Evolutionary conservation across 305 asterid genomes (phyloP), one percentile per base, ranked within the genome.

Genomic region (Vinca major): DNA sequence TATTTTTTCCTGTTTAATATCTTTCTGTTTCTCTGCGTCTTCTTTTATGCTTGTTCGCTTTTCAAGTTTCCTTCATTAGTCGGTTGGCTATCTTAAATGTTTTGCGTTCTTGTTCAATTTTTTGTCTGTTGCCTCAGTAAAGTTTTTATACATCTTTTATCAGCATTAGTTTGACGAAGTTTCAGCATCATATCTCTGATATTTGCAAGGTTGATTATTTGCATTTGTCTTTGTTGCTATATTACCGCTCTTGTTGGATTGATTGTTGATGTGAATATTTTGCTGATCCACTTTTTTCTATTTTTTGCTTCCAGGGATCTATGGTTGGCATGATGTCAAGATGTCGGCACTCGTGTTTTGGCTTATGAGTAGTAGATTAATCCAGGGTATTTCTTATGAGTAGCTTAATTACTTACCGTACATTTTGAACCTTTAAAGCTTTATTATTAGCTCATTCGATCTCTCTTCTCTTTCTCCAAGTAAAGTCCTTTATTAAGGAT

Each of bases 291-390:
- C 19, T 19, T 52, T 19, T 41, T 12, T 1, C 4, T 39, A 53
- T 68, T 3, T 26, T 53, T 21, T 47, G 57, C 17, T 69, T 58
- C 16, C 66, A 69, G 73, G 73, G 58, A 19, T 41, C 49, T 10
- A 16, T 41, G 63, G 63, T 5, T 41, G 72, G 33, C 8, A 41
- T 41, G n/a, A 7, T n/a, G n/a, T n/a, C n/a, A n/a, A n/a, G n/a
- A 39, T 58, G 26, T 20, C 14, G 26, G 33, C 45, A 21, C 33
- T 14, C 16, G 41, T 17, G 58, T 57, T 47, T 45, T 57, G 39
- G 66, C 40, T 44, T 49, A 20, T 50, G 48, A 14, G 17, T 55
- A 26, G 17, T 57, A 26, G 19, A 40, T 58, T 69, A 45, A 19
- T 37, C 17, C 20, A 68, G 37, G 44, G 26, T n/a, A n/a, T 56